Conservation (phyloP, 306 rosid genomes). For the Lablab purpureus region DNA sequence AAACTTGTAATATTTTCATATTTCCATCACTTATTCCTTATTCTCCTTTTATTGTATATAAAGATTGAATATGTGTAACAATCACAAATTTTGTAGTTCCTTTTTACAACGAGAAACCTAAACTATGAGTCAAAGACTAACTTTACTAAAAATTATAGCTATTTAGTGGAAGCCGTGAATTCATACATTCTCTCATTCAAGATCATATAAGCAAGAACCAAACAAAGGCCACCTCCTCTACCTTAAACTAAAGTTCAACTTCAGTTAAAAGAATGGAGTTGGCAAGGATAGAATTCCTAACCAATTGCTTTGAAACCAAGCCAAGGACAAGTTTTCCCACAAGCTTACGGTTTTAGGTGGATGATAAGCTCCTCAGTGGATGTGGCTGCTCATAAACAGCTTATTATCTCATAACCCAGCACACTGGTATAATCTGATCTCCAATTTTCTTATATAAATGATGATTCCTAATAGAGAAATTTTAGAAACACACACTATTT, state of each 20-base stretch:
- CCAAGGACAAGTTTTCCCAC: not conserved
- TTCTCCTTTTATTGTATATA: no score
- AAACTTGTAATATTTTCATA: no score
- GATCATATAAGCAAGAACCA: not conserved
- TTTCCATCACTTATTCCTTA: no score
- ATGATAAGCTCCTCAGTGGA: not conserved
- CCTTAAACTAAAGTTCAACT: not conserved
- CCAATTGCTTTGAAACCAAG: not conserved
- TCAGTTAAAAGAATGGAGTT: not conserved
- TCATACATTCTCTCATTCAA: not conserved
- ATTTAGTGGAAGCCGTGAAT: not conserved
- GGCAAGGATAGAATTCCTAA: not conserved
- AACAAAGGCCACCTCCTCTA: not conserved
- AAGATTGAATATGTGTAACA: no score
- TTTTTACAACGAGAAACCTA: no score
- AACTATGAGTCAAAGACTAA: not conserved
- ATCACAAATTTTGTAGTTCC: no score
- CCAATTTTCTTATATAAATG: not conserved
- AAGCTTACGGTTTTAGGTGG: not conserved
- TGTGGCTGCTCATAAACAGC: not conserved
- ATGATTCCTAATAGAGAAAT: not conserved
- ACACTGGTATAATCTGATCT: not conserved
- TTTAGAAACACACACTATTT: no score
- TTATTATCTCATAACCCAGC: not conserved
- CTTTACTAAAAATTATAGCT: not conserved